Conservation (phyloP, 495 filamentous ascomycete genomes). For the Cercophora scortea region DNA sequence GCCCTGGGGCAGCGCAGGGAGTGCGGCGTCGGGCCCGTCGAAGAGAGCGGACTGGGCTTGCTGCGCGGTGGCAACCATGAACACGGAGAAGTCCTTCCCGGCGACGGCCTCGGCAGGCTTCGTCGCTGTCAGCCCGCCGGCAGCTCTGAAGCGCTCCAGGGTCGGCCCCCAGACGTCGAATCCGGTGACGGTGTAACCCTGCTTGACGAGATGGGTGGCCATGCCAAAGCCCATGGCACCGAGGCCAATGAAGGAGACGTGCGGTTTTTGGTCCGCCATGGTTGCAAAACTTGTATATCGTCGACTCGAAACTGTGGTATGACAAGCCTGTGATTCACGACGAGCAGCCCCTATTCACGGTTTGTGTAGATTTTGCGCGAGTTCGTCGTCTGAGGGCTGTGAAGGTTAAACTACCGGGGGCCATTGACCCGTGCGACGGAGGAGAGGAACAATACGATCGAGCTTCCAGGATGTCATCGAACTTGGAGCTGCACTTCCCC, state of each 20-base stretch:
- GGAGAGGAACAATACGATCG: background rate
- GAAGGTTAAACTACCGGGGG: too few species aligned
- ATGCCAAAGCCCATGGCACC: slow-evolving; percentile 88
- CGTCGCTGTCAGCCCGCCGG: slow-evolving; percentile 53
- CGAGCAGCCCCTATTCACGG: too few species aligned
- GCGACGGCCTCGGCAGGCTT: slow-evolving; percentile 58
- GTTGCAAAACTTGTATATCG: background rate
- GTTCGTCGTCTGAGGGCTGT: too few species aligned
- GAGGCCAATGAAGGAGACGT: slow-evolving; percentile 71
- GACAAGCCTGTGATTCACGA: too few species aligned
- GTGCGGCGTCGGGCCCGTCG: slow-evolving; percentile 49
- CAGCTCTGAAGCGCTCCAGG: slow-evolving; percentile 58
- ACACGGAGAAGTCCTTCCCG: slow-evolving; percentile 55
- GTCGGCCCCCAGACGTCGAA: slow-evolving; percentile 72
- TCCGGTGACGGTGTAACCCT: slow-evolving; percentile 60
- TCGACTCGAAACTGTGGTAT: background rate
- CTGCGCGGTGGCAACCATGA: slow-evolving; percentile 71
- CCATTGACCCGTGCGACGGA: too few species aligned
- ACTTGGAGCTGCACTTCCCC: background rate
- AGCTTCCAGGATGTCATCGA: background rate
- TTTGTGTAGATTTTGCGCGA: too few species aligned
- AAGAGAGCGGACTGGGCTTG: slow-evolving; percentile 63
- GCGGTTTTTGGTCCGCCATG: slow-evolving; percentile 38
- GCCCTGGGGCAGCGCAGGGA: slow-evolving; percentile 45
- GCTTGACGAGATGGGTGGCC: slow-evolving; percentile 67